Evolutionary conservation across 371 early-diverging fungal species (phyloP).

Genomic region (Mortierella sp.): DNA sequence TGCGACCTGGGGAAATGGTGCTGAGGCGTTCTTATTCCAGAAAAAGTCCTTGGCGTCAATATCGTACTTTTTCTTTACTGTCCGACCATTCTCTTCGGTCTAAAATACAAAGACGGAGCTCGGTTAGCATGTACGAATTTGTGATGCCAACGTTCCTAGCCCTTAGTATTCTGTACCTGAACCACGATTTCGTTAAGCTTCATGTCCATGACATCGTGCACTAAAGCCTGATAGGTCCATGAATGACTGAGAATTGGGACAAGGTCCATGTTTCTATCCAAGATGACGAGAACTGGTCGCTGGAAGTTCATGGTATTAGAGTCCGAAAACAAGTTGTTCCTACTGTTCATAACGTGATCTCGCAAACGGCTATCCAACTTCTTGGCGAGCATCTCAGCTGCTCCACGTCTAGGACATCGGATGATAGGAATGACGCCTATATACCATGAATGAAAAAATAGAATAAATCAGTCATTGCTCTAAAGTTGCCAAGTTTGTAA

Average conservation of each 20-base stretch:
- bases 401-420: constrained; percentile 89
- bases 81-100: constrained; percentile 79
- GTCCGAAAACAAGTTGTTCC: constrained; percentile 85
- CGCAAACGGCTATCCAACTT: constrained; percentile 91
- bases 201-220: constrained; percentile 96
- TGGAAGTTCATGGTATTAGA: constrained; percentile 62
- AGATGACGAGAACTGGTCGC: constrained; percentile 86
- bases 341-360: constrained; percentile 88
- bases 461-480: not conserved
- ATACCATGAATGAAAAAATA: not conserved
- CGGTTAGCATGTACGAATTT: not conserved
- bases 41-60: constrained; percentile 94
- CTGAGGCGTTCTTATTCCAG: constrained; percentile 93
- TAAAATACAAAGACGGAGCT: constrained; percentile 35
- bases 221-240: constrained; percentile 98
- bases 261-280: constrained; percentile 97
- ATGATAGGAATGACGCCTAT: constrained; percentile 89
- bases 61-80: constrained; percentile 84
- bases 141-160: not conserved
- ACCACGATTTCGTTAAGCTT: constrained; percentile 87
- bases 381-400: constrained; percentile 93
- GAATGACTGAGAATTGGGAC: constrained; percentile 95
- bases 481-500: too few relatives aligned
- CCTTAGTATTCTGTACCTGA: constrained; percentile 21
- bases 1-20: constrained; percentile 98